A percentile compares a stretch with the other conserved stretches of the same genome.
These are phyloP conservation scores for Pseudozyma sp. DNA, from an alignment of 1,284 basidiomycete species.

Conservation along the genomic window DNA sequence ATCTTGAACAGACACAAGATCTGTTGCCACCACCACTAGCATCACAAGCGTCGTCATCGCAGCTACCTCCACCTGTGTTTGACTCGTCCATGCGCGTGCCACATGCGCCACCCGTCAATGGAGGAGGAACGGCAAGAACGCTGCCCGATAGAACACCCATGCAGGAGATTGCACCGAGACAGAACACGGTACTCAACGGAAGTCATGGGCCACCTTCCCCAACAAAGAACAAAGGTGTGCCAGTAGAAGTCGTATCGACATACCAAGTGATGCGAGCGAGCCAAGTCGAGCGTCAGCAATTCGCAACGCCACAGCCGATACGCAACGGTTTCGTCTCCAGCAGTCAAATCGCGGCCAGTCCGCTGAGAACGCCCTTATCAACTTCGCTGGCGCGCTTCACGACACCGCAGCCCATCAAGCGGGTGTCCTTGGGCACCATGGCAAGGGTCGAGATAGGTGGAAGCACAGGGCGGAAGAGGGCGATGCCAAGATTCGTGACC, in stretches of 20 bases:
- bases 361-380: slow-evolving; percentile 12
- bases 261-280: not conserved
- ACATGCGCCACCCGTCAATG: not conserved
- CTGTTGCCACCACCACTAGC: slow-evolving; percentile 17
- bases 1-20: slow-evolving; percentile 26
- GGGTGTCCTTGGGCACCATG: slow-evolving; percentile 46
- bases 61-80: not conserved
- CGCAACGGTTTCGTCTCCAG: slow-evolving; percentile 5
- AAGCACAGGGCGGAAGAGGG: slow-evolving; percentile 30
- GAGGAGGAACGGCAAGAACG: not conserved
- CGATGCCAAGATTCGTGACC: slow-evolving; percentile 45
- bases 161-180: slow-evolving; percentile 26
- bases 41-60: slow-evolving; percentile 19
- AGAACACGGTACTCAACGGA: slow-evolving; percentile 1
- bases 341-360: slow-evolving; percentile 14
- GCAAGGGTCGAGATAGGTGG: slow-evolving; percentile 32
- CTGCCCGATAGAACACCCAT: slow-evolving; percentile 14
- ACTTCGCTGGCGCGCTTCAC: slow-evolving; percentile 17
- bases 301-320: slow-evolving; percentile 23
- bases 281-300: slow-evolving; percentile 12
- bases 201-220: not conserved
- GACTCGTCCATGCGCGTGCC: not conserved
- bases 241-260: slow-evolving; percentile 1
- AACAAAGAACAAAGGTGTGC: not conserved
- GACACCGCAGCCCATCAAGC: slow-evolving; percentile 37